These are phyloP conservation scores for Fusarium coicis DNA, from an alignment of 2,329 filamentous ascomycete genomes.

Conservation along the genomic window DNA sequence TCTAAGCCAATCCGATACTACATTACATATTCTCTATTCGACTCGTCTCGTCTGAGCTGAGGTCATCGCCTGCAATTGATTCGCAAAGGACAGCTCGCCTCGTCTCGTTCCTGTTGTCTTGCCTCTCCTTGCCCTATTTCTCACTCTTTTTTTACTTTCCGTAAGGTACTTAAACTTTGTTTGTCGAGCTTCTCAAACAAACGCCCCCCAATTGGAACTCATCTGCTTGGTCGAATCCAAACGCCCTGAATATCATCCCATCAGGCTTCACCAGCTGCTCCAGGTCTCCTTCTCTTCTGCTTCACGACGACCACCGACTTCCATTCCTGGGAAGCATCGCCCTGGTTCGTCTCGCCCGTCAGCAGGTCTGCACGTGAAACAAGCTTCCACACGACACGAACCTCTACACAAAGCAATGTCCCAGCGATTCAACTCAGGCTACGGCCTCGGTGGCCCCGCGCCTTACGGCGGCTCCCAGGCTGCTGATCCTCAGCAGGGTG, in stretches of 20 bases:
- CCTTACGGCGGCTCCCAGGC: conserved; percentile 71
- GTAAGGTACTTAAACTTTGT: conserved; percentile 3
- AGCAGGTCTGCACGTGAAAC: conserved; percentile 44
- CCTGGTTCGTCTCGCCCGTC: conserved; percentile 36
- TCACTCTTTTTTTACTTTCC: conserved; percentile 23
- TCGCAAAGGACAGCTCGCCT: conserved; percentile 42
- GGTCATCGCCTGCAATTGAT: conserved; percentile 48
- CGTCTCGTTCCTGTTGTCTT: conserved; percentile 29
- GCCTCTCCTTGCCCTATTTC: conserved; percentile 37
- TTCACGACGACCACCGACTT: conserved; percentile 1
- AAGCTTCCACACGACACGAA: conserved; percentile 17
- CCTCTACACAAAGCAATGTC: conserved; percentile 46
- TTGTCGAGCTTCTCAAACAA: conserved; percentile 26
- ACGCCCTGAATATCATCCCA: conserved; percentile 7
- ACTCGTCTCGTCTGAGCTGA: conserved; percentile 36
- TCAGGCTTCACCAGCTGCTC: conserved; percentile 21
- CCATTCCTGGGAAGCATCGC: neutral
- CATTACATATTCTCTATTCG: conserved; percentile 4
- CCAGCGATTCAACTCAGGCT: conserved; percentile 76
- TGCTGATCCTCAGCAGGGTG: conserved; percentile 71
- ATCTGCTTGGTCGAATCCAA: conserved; percentile 18
- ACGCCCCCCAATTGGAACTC: conserved; percentile 5
- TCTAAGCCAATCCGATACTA: conserved; percentile 3
- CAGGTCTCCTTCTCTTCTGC: conserved; percentile 3
- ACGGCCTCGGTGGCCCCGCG: conserved; percentile 79